Conservation (phyloP, 495 filamentous ascomycete genomes). For the Pseudoneurospora amorphoporcata region DNA sequence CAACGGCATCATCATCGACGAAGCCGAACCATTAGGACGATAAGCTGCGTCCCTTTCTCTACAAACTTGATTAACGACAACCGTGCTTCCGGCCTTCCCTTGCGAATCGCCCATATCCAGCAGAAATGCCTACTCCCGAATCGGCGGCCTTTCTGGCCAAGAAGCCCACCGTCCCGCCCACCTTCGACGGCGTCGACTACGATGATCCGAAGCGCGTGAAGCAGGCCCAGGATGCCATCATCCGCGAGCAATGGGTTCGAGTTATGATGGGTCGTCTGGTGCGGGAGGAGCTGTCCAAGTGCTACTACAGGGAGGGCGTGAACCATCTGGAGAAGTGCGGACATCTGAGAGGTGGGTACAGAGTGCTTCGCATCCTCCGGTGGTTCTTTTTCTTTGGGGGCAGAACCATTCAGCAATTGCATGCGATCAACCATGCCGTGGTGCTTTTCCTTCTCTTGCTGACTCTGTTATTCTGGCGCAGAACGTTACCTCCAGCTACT, state of each 20-base stretch:
- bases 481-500: slow-evolving; percentile 91
- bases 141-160: slow-evolving; percentile 84
- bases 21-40: background rate
- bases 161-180: slow-evolving; percentile 87
- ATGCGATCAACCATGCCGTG: background rate
- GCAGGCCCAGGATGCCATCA: slow-evolving; percentile 85
- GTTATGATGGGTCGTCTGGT: slow-evolving; percentile 95
- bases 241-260: slow-evolving; percentile 94
- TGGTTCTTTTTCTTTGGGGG: background rate
- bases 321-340: slow-evolving; percentile 98
- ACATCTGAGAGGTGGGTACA: slow-evolving; percentile 67
- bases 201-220: slow-evolving; percentile 83
- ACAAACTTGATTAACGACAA: background rate
- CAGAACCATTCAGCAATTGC: background rate
- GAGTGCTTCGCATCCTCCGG: background rate
- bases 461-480: slow-evolving; percentile 23
- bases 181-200: slow-evolving; percentile 96
- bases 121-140: slow-evolving; percentile 74
- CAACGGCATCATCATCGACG: background rate
- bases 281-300: slow-evolving; percentile 89
- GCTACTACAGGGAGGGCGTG: slow-evolving; percentile 86
- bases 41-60: background rate
- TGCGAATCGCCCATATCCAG: background rate
- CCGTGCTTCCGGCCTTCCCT: background rate
- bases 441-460: background rate